Conservation (phyloP, 495 filamentous ascomycete genomes). For the Usnea hakonensis region DNA sequence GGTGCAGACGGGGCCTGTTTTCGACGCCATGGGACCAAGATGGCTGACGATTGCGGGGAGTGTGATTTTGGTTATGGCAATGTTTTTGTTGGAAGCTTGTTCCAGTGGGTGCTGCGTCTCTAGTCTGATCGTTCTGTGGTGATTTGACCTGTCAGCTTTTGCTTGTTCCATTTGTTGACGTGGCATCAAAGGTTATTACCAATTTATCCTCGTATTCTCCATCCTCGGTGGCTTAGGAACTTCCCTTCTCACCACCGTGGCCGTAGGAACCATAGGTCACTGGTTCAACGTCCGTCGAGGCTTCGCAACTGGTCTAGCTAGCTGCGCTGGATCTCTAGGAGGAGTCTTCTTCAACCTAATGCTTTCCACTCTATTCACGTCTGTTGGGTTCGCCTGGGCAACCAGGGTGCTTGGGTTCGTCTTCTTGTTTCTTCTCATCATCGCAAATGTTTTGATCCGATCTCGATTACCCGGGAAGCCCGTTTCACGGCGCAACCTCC, state of each 20-base stretch:
- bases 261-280: constrained; percentile 8
- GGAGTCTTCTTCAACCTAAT: constrained; percentile 8
- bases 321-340: constrained; percentile 2
- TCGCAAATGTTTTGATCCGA: constrained; percentile 42
- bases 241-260: constrained; percentile 4
- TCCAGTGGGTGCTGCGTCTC: constrained; percentile 12
- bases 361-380: not conserved
- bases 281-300: constrained; percentile 4
- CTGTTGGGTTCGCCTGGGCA: constrained; percentile 2
- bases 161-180: not conserved
- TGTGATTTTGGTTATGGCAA: constrained; percentile 39
- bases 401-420: not conserved
- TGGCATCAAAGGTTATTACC: not conserved
- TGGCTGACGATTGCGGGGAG: constrained; percentile 43
- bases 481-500: constrained; percentile 34
- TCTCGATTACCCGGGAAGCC: constrained; percentile 38
- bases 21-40: constrained; percentile 50
- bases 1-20: constrained; percentile 52
- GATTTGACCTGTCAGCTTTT: not conserved
- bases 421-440: constrained; percentile 20
- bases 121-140: not conserved
- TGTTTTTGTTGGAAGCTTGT: constrained; percentile 37
- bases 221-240: not conserved
- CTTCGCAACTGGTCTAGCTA: constrained; percentile 3
- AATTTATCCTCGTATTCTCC: constrained; percentile 1